Conservation (phyloP, 2,329 filamentous ascomycete genomes). For the Neobulgaria alba region DNA sequence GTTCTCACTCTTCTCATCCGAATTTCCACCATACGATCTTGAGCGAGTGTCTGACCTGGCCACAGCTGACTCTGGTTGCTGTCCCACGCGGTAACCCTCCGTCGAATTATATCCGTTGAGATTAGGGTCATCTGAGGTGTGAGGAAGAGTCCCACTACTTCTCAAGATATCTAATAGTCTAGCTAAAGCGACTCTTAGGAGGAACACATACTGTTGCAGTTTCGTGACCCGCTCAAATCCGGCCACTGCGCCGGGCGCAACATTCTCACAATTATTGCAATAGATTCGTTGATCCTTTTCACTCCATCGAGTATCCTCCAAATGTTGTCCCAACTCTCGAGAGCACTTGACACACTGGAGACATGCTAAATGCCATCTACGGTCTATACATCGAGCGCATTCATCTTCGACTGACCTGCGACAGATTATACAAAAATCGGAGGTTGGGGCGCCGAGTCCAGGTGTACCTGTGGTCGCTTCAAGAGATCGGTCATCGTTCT, state of each 20-base stretch:
- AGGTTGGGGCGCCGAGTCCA: conserved; percentile 62
- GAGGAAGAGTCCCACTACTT: conserved; percentile 71
- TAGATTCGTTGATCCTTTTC: conserved; percentile 58
- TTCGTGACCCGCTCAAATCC: conserved; percentile 72
- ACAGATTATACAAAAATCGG: conserved; percentile 78
- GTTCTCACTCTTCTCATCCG: conserved; percentile 49
- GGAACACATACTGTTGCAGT: conserved; percentile 87
- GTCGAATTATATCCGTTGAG: conserved; percentile 57
- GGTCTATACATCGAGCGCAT: conserved; percentile 66
- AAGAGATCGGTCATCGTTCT: conserved; percentile 59
- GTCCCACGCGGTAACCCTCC: conserved; percentile 49
- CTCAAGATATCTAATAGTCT: conserved; percentile 80
- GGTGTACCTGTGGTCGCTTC: conserved; percentile 59
- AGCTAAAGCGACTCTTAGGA: conserved; percentile 85
- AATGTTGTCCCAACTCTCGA: conserved; percentile 58
- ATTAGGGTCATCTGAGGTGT: conserved; percentile 64
- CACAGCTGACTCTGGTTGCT: conserved; percentile 42
- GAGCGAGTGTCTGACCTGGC: conserved; percentile 61
- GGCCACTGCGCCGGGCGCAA: conserved; percentile 43
- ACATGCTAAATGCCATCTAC: conserved; percentile 78
- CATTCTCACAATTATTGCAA: conserved; percentile 59
- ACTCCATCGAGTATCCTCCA: conserved; percentile 65
- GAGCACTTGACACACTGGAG: conserved; percentile 63
- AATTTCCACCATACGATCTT: conserved; percentile 60
- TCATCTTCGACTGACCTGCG: conserved; percentile 89